Base-by-base conservation (phyloP, 306 rosid species). In the Sophora flavescens region DNA sequence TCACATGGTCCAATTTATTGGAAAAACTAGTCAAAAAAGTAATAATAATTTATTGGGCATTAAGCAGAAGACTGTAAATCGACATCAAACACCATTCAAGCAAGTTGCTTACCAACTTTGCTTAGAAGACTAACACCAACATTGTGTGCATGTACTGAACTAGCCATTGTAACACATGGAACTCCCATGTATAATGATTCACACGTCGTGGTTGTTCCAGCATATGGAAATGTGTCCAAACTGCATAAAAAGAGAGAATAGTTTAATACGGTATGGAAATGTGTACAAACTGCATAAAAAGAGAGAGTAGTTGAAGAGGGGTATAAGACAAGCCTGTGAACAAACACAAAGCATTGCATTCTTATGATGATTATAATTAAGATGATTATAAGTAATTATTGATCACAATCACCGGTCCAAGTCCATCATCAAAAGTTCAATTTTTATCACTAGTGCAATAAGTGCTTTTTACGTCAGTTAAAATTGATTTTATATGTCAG, bases 171-270 rank as follows among this genome's bases (percentile, higher is more conserved):
- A 74, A 95, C 93, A 84, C 98, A 95, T 30, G 98, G 98, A 74
- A 95, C 98, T 57, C 98, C 98, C 98, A 95, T 95, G 89, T 89
- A 95, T 68, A 95, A 83, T 64, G 98, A 95, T 77, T 95, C 98
- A 30, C 98, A 95, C 18, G 98, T 95, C 3, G 98, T 95, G 16
- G 98, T 95, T 26, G 98, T 95, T 75, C 98, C 97, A 76, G 98
- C 97, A 85, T 95, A 95, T 6, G 98, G 98, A 80, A 92, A 95
- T 32, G 98, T 95, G 86, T 95, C 98, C 96, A 95, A 83, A 81
- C 98, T 95, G 83, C 87, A 92, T 39, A 42, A 51, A 44, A 76
- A 68, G 41, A 81, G 6, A 77, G 70, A n/a, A 47, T 17, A 22
- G 22, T 22, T 22, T 22, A 22, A 22, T 22, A 22, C 1, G 22